Conservation (phyloP, 352 stramenopile species). For the Pythium grandisporangium region DNA sequence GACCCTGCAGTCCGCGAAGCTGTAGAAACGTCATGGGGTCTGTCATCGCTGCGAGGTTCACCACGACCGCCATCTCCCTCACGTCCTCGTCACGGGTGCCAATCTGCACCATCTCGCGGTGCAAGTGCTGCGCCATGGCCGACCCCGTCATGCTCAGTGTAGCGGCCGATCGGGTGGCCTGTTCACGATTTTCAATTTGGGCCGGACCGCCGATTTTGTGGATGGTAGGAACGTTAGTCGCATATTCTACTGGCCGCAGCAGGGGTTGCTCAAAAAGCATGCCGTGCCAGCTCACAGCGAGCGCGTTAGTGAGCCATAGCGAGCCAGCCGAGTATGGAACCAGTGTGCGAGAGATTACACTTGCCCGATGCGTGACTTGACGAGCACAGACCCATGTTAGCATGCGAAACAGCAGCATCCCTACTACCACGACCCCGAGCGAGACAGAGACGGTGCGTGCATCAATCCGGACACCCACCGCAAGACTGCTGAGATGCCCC, state of each 20-base stretch:
- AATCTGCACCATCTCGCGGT: background rate
- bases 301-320: slow-evolving; percentile 4
- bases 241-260: too few relatives aligned
- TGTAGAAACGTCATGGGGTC: slow-evolving; percentile 6
- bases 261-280: slow-evolving; percentile 1
- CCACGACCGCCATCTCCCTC: slow-evolving; percentile 3
- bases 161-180: background rate
- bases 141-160: background rate
- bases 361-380: background rate
- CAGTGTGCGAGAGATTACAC: slow-evolving; percentile 4
- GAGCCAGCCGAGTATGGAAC: slow-evolving; percentile 4
- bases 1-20: background rate
- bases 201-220: background rate
- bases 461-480: background rate
- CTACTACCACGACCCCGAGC: background rate
- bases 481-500: slow-evolving; percentile 1
- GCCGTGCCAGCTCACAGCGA: slow-evolving; percentile 13
- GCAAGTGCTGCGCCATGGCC: background rate
- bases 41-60: slow-evolving; percentile 13
- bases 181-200: background rate
- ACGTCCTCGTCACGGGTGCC: slow-evolving; percentile 3
- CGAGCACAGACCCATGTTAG: background rate
- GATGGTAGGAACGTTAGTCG: too few relatives aligned
- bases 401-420: background rate
- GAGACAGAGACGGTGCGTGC: background rate